Evolutionary conservation across 1,139 yeast species (phyloP), one percentile per base, ranked within the genome.

Genomic region (Groenewaldozyma sp.): DNA sequence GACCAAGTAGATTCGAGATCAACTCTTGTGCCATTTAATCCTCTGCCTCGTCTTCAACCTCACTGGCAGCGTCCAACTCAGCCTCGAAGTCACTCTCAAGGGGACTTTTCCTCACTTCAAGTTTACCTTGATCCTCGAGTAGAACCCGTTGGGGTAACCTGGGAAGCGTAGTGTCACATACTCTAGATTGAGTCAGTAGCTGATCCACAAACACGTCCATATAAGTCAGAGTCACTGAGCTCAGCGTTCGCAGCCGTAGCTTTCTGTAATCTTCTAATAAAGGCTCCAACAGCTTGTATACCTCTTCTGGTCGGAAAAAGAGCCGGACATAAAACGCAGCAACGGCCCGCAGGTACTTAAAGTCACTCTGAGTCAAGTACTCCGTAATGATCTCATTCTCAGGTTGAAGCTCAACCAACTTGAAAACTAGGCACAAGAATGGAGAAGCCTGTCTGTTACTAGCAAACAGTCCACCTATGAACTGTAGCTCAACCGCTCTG

Each of bases 271-370:
- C 88, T 10, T 62, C 56, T 24, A 69, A 60, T 43, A 69, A 65
- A 5, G 71, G 71, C 52, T 81, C 91, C 32, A 79, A 59, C 4
- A 62, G 48, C 10, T 45, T 42, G 56, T 74, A 79, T 1, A 78
- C 68, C 4, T 69, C 67, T 4, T 56, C 65, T 3, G 74, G 61
- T 3, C 65, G 53, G 46, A 59, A 65, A 1, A 71, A 69, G 37
- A 82, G 52, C 33, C 94, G 64, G 3, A 74, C 60, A 52, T 78
- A 80, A 20, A 78, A 52, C 26, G 82, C 71, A 2, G 76, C 71
- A 44, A 81, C 51, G 1, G 81, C 81, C 0, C 79, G 71, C 38
- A 82, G 59, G 52, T 82, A 82, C 59, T 82, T 81, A 66, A 80
- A 81, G 46, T 76, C 74, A 27, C 65, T 63, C 49, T 80, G 83